These are phyloP conservation scores for Tolypocladium nubicola DNA, from an alignment of 2,329 filamentous ascomycete species.

Conservation along the genomic window DNA sequence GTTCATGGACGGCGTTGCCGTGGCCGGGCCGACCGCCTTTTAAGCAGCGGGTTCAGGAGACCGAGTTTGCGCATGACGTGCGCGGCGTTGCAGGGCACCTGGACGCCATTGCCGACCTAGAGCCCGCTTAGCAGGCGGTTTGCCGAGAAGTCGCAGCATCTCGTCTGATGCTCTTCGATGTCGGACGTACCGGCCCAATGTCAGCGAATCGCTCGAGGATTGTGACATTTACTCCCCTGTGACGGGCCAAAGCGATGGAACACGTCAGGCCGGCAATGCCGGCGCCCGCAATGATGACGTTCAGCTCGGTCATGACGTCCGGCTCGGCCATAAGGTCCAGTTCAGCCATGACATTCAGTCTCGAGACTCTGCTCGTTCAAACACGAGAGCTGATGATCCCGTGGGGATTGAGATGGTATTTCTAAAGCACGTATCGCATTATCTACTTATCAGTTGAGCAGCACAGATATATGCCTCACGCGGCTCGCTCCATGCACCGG, in stretches of 20 bases:
- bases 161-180: neutral
- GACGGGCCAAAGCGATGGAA: constrained; percentile 3
- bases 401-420: too few relatives aligned
- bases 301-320: neutral
- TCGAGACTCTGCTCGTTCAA: too few relatives aligned
- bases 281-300: constrained; percentile 7
- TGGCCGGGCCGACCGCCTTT: neutral
- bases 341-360: too few relatives aligned
- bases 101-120: constrained; percentile 9
- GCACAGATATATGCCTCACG: too few relatives aligned
- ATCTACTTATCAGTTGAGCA: too few relatives aligned
- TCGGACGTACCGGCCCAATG: neutral
- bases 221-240: constrained; percentile 3
- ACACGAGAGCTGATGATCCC: too few relatives aligned
- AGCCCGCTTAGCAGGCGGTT: neutral
- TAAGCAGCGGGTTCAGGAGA: constrained; percentile 6
- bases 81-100: constrained; percentile 9
- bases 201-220: constrained; percentile 4
- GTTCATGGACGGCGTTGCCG: neutral
- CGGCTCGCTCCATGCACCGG: too few relatives aligned
- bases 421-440: too few relatives aligned
- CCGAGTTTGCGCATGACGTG: constrained; percentile 7
- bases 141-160: neutral
- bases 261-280: constrained; percentile 8
- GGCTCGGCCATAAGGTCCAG: too few relatives aligned